phyloP scores from a whole-genome alignment of 1,284 basidiomycete species.

The Heterobasidion irregulare region DNA sequence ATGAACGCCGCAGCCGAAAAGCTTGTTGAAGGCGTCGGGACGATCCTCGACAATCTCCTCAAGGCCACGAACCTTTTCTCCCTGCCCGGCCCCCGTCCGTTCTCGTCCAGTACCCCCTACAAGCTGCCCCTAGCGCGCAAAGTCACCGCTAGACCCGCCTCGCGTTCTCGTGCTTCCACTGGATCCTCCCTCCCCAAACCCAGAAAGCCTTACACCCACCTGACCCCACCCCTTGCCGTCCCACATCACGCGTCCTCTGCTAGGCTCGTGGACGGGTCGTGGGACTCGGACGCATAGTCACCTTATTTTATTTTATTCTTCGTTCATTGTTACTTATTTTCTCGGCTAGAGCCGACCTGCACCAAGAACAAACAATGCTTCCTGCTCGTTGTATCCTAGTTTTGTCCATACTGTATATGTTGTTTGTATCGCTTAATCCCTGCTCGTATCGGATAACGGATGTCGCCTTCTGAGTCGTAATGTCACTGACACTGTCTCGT shows the following conservation, averaged over 20 bases:
- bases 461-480: background rate
- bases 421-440: background rate
- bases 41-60: background rate
- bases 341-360: background rate
- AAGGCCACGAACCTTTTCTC: background rate
- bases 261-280: background rate
- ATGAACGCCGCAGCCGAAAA: background rate
- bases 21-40: background rate
- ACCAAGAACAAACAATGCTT: background rate
- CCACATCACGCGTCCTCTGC: background rate
- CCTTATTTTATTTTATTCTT: background rate
- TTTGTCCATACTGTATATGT: background rate
- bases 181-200: background rate
- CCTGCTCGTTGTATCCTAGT: background rate
- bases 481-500: background rate
- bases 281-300: background rate
- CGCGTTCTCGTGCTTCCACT: background rate
- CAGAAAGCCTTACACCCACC: background rate
- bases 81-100: background rate
- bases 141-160: background rate
- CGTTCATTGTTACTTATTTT: background rate
- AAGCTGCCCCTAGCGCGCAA: background rate
- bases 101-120: background rate
- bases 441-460: background rate
- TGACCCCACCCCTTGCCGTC: background rate